Base-by-base conservation (phyloP, 306 rosid genomes). In the Crataegus laevigata region DNA sequence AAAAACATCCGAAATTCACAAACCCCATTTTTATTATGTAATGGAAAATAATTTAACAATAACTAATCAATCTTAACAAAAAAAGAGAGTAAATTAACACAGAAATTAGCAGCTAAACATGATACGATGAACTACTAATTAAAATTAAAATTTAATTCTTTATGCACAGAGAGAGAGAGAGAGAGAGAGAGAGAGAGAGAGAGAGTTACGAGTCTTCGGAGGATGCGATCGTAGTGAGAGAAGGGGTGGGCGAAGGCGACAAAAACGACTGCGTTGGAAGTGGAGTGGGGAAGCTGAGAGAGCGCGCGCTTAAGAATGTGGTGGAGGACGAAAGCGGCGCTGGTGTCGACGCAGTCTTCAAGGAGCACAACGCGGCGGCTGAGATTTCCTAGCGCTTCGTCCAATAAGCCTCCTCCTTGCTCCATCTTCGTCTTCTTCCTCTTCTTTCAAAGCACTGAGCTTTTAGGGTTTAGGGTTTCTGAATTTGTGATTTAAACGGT, bases 251-350 rank as follows among this genome's bases (percentile, higher is more conserved):
- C 82, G 77, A 94, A 86, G 26, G 99, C 89, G 52, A 92, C 69
- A 86, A 90, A 92, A 77, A 94, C 21, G 40, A 92, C 88, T 58
- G 83, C 87, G 36, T 84, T 75, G 68, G 87, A 80, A 70, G 93
- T 78, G 54, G 75, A 47, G 54, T 15, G 75, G 64, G 81, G 59
- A 58, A 78, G 80, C 67, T 57, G 76, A 34, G 89, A 78, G 72
- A 94, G 82, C 11, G 90, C 74, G 84, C 86, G 89, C 73, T 92
- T 92, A 68, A 94, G 82, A 50, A 94, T 86, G 69, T 92, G 96
- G 66, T 94, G 99, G 72, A 94, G 96, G 77, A 94, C 88, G 60
- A 94, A 90, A 71, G 98, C 77, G 19, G 84, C 99, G 58, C 88
- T 88, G 11, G 96, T 94, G 81, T 94, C 89, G 3, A 92, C 93